Conservation (phyloP, 768 basidiomycete species). For the Suillus decipiens region DNA sequence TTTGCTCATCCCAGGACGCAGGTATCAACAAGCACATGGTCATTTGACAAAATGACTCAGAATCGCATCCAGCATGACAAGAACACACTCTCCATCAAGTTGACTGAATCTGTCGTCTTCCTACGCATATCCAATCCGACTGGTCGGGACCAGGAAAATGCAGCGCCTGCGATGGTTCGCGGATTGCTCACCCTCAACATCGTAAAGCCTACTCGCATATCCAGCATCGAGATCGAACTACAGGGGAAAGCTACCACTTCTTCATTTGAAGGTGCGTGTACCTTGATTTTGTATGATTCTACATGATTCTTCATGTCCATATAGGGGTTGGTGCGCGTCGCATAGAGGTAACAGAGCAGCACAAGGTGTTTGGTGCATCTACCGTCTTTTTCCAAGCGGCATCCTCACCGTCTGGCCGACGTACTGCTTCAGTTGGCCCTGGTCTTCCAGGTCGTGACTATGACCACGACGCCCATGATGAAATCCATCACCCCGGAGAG, state of each 20-base stretch:
- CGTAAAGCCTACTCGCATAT: constrained; percentile 80
- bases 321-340: constrained; percentile 67
- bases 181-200: constrained; percentile 65
- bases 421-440: constrained; percentile 26
- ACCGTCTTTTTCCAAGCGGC: constrained; percentile 77
- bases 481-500: not conserved
- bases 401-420: constrained; percentile 31
- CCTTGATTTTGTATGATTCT: constrained; percentile 18
- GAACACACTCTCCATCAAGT: constrained; percentile 53
- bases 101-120: constrained; percentile 78
- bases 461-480: constrained; percentile 8
- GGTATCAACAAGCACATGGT: not conserved
- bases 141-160: constrained; percentile 38
- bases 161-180: constrained; percentile 63
- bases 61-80: constrained; percentile 23
- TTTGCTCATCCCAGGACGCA: not conserved
- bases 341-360: constrained; percentile 75
- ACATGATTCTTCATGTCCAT: not conserved
- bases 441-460: constrained; percentile 15
- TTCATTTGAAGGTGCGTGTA: constrained; percentile 84
- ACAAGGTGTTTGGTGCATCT: constrained; percentile 68
- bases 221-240: constrained; percentile 81
- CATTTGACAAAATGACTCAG: constrained; percentile 1
- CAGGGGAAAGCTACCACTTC: constrained; percentile 66
- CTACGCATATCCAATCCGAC: constrained; percentile 56